These are phyloP conservation scores for Penicillium sp. DNA, from an alignment of 2,329 filamentous ascomycete genomes.

Conservation along the genomic window DNA sequence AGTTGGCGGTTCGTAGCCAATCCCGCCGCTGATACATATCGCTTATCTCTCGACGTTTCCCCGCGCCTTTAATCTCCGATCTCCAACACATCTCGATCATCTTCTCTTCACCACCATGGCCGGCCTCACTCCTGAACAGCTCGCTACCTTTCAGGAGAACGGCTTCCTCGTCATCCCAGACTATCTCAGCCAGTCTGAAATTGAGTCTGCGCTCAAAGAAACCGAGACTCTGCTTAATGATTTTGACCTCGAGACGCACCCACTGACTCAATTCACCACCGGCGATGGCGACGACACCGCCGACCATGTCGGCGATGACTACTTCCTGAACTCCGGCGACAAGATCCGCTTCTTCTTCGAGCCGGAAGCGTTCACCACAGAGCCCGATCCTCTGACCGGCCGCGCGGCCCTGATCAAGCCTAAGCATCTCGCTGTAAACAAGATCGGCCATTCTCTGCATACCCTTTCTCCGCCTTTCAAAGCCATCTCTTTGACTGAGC, in stretches of 20 bases:
- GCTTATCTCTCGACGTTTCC: conserved; percentile 22
- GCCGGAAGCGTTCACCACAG: conserved; percentile 65
- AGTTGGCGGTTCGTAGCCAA: conserved; percentile 4
- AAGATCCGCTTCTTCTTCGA: conserved; percentile 97
- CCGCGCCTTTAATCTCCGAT: conserved; percentile 17
- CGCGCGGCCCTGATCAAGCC: conserved; percentile 68
- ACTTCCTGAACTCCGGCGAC: conserved; percentile 87
- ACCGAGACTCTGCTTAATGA: conserved; percentile 70
- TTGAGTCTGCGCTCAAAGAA: conserved; percentile 68
- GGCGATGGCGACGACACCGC: conserved; percentile 63
- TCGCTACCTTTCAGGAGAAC: conserved; percentile 71
- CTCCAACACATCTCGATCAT: not conserved
- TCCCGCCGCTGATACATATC: conserved; percentile 8
- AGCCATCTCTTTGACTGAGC: conserved; percentile 43
- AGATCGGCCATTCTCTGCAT: conserved; percentile 79
- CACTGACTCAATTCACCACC: conserved; percentile 90
- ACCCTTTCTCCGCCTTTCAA: conserved; percentile 66
- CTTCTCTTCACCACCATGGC: conserved; percentile 14
- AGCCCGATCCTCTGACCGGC: conserved; percentile 41
- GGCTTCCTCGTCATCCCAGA: conserved; percentile 86
- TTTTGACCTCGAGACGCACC: conserved; percentile 79
- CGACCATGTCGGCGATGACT: conserved; percentile 89
- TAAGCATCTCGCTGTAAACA: conserved; percentile 83
- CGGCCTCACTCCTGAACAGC: conserved; percentile 69
- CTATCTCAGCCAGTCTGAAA: conserved; percentile 66